Evolutionary conservation across 2,329 filamentous ascomycete species (phyloP).

Genomic region (Dactylellina leptospora): DNA sequence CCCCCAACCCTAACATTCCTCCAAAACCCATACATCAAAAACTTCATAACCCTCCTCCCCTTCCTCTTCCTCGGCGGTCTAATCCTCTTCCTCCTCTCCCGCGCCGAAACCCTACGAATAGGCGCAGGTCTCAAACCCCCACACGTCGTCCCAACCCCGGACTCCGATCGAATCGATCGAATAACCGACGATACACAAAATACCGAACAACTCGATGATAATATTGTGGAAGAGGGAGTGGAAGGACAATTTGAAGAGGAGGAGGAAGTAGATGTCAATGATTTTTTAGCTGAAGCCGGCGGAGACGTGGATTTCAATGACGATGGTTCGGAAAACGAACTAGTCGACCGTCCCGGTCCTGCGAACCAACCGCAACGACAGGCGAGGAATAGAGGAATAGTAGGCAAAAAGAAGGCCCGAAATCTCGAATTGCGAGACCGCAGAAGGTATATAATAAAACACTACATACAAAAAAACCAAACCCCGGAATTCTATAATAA

Average conservation of each 20-base stretch:
- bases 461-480: too few relatives aligned
- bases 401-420: constrained; percentile 50
- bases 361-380: constrained; percentile 9
- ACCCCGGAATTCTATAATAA: too few relatives aligned
- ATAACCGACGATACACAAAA: too few relatives aligned
- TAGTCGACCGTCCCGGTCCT: not conserved
- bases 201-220: too few relatives aligned
- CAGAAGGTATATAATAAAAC: constrained; percentile 25
- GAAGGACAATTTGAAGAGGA: constrained; percentile 3
- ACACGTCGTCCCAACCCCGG: not conserved
- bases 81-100: constrained; percentile 47
- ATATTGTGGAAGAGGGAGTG: not conserved
- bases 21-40: constrained; percentile 35
- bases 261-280: constrained; percentile 31
- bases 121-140: constrained; percentile 41
- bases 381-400: constrained; percentile 34
- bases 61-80: constrained; percentile 48
- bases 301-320: constrained; percentile 7
- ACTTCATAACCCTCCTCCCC: constrained; percentile 49
- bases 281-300: constrained; percentile 40
- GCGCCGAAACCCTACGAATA: constrained; percentile 33
- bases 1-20: constrained; percentile 18
- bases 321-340: constrained; percentile 4
- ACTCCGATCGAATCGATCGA: too few relatives aligned
- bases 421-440: constrained; percentile 49